A percentile compares a stretch with the other conserved stretches of the same genome.
Conservation (phyloP, 2,329 filamentous ascomycete species). For the Cercospora canescens region DNA sequence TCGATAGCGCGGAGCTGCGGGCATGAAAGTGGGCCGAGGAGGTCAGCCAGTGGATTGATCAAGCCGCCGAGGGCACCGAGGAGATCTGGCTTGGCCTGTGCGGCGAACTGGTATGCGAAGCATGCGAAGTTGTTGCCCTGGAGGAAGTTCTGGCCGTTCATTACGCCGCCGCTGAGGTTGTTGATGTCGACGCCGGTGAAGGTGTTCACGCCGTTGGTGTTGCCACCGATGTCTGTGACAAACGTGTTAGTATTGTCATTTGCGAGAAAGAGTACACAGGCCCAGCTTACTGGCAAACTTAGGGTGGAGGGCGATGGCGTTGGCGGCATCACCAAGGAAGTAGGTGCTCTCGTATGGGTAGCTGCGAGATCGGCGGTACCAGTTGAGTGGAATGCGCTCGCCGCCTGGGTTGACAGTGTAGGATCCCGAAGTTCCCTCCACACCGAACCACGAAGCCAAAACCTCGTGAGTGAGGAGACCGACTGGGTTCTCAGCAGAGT, state of each 20-base stretch:
- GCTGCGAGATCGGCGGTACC: constrained; percentile 31
- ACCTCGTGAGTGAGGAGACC: constrained; percentile 24
- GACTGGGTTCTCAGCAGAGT: constrained; percentile 23
- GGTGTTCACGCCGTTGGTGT: constrained; percentile 37
- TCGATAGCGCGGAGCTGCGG: constrained; percentile 31
- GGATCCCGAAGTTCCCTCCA: constrained; percentile 22
- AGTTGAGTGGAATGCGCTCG: constrained; percentile 31
- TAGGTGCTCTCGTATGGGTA: constrained; percentile 36
- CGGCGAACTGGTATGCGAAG: constrained; percentile 37
- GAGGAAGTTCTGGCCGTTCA: constrained; percentile 36
- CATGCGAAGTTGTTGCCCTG: constrained; percentile 40
- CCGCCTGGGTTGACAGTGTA: constrained; percentile 24
- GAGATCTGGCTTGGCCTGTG: constrained; percentile 34
- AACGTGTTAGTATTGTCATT: background rate
- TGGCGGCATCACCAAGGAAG: constrained; percentile 26
- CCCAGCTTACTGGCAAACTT: constrained; percentile 26
- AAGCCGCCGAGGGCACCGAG: constrained; percentile 9
- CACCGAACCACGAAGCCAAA: constrained; percentile 28
- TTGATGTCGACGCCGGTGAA: constrained; percentile 39
- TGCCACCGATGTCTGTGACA: constrained; percentile 34
- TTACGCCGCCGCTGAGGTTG: constrained; percentile 43
- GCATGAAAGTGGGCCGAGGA: constrained; percentile 27
- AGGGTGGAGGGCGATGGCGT: constrained; percentile 31
- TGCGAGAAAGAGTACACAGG: background rate
- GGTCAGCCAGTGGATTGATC: constrained; percentile 10